A percentile compares a stretch with the other conserved stretches of the same genome.
These are phyloP conservation scores for Lenzites betulinus DNA, from an alignment of 768 basidiomycete species.

Conservation along the genomic window DNA sequence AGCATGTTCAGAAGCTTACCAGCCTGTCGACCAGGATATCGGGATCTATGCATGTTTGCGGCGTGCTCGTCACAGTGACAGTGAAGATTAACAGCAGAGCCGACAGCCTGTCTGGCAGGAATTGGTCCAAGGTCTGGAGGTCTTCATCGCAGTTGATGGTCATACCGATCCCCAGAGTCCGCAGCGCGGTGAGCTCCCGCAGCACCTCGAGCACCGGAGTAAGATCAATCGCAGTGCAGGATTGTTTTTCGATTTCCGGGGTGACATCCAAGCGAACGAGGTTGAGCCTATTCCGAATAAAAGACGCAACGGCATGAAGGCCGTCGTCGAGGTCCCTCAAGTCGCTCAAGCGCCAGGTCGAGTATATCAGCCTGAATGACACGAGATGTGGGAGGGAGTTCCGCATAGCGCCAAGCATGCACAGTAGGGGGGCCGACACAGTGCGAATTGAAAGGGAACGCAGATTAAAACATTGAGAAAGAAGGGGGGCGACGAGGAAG, in stretches of 20 bases:
- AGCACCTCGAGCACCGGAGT: not conserved
- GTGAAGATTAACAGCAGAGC: not conserved
- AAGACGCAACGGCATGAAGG: not conserved
- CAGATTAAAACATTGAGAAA: too few species aligned
- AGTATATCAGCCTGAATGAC: not conserved
- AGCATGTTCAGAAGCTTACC: not conserved
- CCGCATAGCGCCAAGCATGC: too few species aligned
- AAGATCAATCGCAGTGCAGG: not conserved
- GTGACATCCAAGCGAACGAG: not conserved
- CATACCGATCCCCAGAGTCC: not conserved
- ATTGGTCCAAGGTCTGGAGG: not conserved
- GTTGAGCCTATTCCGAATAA: not conserved
- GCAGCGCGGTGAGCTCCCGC: not conserved
- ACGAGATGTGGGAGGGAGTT: not conserved
- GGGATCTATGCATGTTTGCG: not conserved
- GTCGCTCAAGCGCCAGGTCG: too few species aligned
- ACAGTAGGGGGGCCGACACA: too few species aligned
- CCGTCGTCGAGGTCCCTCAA: not conserved
- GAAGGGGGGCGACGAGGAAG: too few species aligned
- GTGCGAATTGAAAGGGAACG: too few species aligned
- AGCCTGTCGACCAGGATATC: not conserved
- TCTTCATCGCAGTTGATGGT: not conserved
- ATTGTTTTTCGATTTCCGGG: not conserved
- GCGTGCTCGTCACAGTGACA: too few species aligned
- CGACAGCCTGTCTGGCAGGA: not conserved